Conservation (phyloP, 306 rosid species). For the peach (Prunus persica) region Prunus_persica_NCBIv2 NC_034012.1:18834001-18834500, state of each 20-base stretch:
- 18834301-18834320: not conserved
- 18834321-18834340: not conserved
- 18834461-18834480: not conserved
- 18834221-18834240: not conserved
- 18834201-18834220: not conserved
- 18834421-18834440: too few relatives aligned
- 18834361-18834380: too few relatives aligned
- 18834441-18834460: not conserved
- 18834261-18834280: not conserved
- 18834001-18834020: too few relatives aligned
- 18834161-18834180: too few relatives aligned
- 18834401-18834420: not conserved
- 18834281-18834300: not conserved
- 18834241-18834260: not conserved
- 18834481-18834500: not conserved
- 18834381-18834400: not conserved
- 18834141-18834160: not conserved
- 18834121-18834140: too few relatives aligned
- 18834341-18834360: too few relatives aligned
- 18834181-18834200: not conserved
- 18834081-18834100: too few relatives aligned
- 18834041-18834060: too few relatives aligned
- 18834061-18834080: too few relatives aligned
- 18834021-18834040: too few relatives aligned
- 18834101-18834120: too few relatives aligned